Percentiles rank a stretch among this genome's conserved stretches.
These are phyloP conservation scores for Saccharomyces pastorianus DNA, from an alignment of 1,139 yeast genomes.

Conservation along the genomic window DNA sequence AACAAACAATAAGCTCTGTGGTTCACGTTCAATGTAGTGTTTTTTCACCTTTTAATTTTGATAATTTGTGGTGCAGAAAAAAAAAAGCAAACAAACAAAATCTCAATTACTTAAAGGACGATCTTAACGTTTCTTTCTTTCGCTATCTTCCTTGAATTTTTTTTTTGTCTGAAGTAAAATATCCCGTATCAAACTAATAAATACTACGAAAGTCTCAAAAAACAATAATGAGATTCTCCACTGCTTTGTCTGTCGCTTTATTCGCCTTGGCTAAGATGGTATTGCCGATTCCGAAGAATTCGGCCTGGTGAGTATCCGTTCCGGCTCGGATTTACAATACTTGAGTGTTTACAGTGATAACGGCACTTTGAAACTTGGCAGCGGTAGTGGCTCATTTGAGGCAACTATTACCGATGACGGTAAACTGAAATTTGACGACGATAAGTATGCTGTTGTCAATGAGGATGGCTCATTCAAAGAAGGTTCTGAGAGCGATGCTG, in stretches of 20 bases:
- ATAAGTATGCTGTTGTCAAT: constrained; percentile 23
- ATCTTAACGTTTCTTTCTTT: not conserved
- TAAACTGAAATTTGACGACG: constrained; percentile 24
- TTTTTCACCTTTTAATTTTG: not conserved
- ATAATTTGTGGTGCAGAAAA: not conserved
- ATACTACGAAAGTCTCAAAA: constrained; percentile 1
- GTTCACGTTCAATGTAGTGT: not conserved
- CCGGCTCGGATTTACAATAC: constrained; percentile 31
- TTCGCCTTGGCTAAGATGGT: constrained; percentile 21
- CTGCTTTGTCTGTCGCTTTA: constrained; percentile 13
- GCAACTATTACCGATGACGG: constrained; percentile 30
- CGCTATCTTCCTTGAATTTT: not conserved
- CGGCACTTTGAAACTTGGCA: constrained; percentile 14
- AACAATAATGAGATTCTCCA: constrained; percentile 15
- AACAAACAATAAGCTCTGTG: not conserved
- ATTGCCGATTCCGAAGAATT: constrained; percentile 32
- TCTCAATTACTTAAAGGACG: not conserved
- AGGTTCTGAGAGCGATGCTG: constrained; percentile 19
- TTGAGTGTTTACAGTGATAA: constrained; percentile 14
- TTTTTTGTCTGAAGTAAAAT: not conserved
- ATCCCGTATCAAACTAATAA: not conserved
- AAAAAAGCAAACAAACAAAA: not conserved
- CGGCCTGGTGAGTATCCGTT: constrained; percentile 29
- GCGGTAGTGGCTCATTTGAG: constrained; percentile 9
- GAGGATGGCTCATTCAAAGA: constrained; percentile 15